Percentiles rank a stretch among this genome's conserved stretches.
phyloP scores from a whole-genome alignment of 495 filamentous ascomycete genomes.

The Evansstolkia leycettana region DNA sequence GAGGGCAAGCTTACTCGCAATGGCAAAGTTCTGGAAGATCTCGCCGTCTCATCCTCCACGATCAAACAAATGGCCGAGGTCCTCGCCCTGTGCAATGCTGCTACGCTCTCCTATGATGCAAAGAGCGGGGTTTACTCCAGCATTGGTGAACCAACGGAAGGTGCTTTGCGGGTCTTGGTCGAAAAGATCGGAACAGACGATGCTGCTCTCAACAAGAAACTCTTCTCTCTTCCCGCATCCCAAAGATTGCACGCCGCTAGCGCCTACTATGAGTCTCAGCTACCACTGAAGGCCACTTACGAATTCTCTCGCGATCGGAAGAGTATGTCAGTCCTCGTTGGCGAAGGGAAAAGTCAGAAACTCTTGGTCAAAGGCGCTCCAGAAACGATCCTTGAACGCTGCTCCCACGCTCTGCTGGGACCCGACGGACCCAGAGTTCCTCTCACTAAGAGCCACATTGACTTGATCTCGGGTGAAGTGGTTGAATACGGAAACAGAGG shows the following conservation, averaged over 20 bases:
- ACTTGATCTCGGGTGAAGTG: conserved; percentile 63
- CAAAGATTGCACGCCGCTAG: conserved; percentile 67
- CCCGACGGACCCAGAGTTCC: conserved; percentile 59
- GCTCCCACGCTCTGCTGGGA: conserved; percentile 66
- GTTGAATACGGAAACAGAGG: conserved; percentile 84
- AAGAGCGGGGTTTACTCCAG: conserved; percentile 63
- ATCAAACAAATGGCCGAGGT: conserved; percentile 75
- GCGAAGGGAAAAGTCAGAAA: conserved; percentile 51
- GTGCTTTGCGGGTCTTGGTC: conserved; percentile 76
- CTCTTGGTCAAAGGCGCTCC: conserved; percentile 96
- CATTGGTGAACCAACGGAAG: conserved; percentile 94
- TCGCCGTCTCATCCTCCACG: conserved; percentile 64
- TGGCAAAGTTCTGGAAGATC: conserved; percentile 56
- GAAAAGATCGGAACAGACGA: conserved; percentile 85
- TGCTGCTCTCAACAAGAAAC: conserved; percentile 40
- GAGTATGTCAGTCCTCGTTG: conserved; percentile 96
- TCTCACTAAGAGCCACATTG: conserved; percentile 50
- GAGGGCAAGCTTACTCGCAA: conserved; percentile 55
- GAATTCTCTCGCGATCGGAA: conserved; percentile 98
- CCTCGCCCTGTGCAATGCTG: conserved; percentile 81
- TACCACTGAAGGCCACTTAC: conserved; percentile 70
- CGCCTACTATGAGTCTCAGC: conserved; percentile 68
- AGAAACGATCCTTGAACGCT: conserved; percentile 86
- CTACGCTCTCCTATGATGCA: conserved; percentile 69
- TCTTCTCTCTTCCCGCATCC: conserved; percentile 31